Base-by-base conservation (phyloP, 345 rosid species). In the Murraya koenigii region DNA sequence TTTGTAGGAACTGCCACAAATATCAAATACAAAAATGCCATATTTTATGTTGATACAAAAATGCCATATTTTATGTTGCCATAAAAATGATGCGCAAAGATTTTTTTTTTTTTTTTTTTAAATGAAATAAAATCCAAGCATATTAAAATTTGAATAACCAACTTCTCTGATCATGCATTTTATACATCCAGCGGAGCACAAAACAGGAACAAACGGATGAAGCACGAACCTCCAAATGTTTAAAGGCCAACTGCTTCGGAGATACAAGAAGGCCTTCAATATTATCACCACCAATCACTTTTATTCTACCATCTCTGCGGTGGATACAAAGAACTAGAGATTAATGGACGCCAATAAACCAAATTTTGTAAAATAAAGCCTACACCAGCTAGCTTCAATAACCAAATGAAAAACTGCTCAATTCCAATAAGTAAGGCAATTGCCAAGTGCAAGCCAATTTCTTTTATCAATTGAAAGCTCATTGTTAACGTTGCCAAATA, bases 261-360 rank as follows among this genome's bases (percentile, higher is more conserved):
- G 97, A 90, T 68, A 88, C 84, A 76, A 96, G 83, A 83, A 96
- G 85, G 22, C 85, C 98, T 87, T 96, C 98, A 6, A 94, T 84
- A 69, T 88, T 84, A 80, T 91, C 89, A 32, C 90, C 92, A 39
- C 97, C 98, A 74, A 94, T 83, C 73, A 96, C 95, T 86, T 94
- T 94, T 77, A 96, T 92, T 82, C 94, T 87, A 60, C 97, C 98
- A 84, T 96, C 98, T 72, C 98, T 96, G 76, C 69, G 69, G 75
- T 19, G 5, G 64, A 36, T 54, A 26, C 69, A 44, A 44, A 13
- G 1, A 44, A 13, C 17, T 0, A 26, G 55, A 49, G 28, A 28
- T 23, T 8, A 39, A 62, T 14, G 25, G 63, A 69, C 23, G 25
- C 35, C 38, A 49, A 28, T 17, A 36, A 74, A 47, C 35, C 7